These are phyloP conservation scores for Aspergillus wentii DNA, from an alignment of 495 filamentous ascomycete genomes.

Conservation along the genomic window DNA sequence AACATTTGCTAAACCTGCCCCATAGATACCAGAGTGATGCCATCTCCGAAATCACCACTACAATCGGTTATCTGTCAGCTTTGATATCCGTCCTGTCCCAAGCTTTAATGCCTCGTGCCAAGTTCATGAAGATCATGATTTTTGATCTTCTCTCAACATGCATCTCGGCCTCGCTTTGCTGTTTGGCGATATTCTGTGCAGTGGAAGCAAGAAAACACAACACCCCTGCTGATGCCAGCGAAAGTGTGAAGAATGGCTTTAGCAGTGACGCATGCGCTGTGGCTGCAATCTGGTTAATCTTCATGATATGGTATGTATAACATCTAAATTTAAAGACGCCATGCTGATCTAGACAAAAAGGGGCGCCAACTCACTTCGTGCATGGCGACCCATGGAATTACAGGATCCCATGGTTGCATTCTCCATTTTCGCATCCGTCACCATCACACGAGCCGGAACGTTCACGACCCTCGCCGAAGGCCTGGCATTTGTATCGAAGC, in stretches of 20 bases:
- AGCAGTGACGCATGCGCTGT: constrained; percentile 62
- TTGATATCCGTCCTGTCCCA: constrained; percentile 61
- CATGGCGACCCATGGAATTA: constrained; percentile 56
- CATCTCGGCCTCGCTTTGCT: constrained; percentile 53
- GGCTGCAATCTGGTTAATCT: constrained; percentile 69
- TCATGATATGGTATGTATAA: constrained; percentile 62
- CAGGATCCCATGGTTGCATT: constrained; percentile 67
- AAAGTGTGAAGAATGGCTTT: constrained; percentile 18
- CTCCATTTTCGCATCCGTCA: constrained; percentile 60
- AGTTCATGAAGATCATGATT: constrained; percentile 68
- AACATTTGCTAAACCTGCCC: constrained; percentile 6
- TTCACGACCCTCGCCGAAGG: constrained; percentile 48
- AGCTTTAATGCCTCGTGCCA: constrained; percentile 63
- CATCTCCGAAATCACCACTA: constrained; percentile 37
- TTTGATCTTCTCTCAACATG: constrained; percentile 55
- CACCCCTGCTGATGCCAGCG: constrained; percentile 20
- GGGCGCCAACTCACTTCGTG: constrained; percentile 42
- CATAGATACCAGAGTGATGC: constrained; percentile 38
- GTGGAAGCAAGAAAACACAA: constrained; percentile 62
- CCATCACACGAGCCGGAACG: constrained; percentile 40
- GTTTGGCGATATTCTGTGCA: constrained; percentile 61
- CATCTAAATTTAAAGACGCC: background rate
- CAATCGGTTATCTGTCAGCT: constrained; percentile 70
- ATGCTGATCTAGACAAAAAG: constrained; percentile 12
- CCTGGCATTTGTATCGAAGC: constrained; percentile 43